These are phyloP conservation scores for Heteromeles arbutifolia DNA, from an alignment of 306 rosid species.

Conservation along the genomic window DNA sequence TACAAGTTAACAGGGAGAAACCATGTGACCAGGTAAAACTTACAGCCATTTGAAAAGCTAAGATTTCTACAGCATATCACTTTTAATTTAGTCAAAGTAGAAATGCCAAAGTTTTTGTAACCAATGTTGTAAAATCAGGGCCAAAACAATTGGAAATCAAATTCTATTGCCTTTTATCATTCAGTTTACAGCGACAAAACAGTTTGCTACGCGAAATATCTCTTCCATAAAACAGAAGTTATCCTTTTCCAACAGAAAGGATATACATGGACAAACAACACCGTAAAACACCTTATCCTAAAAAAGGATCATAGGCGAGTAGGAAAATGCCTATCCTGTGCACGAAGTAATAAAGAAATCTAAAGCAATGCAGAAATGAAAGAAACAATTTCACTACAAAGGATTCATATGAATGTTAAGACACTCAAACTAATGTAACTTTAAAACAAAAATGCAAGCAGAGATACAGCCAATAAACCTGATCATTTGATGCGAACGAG, in stretches of 20 bases:
- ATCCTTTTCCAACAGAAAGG: background rate
- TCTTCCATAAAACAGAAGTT: background rate
- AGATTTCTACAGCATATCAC: background rate
- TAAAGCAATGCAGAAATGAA: conserved; percentile 6
- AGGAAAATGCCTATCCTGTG: background rate
- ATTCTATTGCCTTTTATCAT: background rate
- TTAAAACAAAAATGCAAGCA: conserved; percentile 5
- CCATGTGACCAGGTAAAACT: background rate
- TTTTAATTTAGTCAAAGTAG: background rate
- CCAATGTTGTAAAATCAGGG: background rate
- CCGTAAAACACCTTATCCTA: background rate
- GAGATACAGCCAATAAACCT: conserved; percentile 38
- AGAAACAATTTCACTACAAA: background rate
- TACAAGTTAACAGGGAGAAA: conserved; percentile 17
- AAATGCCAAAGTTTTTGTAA: background rate
- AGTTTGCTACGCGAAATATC: background rate
- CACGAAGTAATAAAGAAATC: background rate
- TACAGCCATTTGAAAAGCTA: background rate
- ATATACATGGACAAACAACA: background rate
- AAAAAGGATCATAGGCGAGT: background rate
- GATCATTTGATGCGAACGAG: conserved; percentile 42
- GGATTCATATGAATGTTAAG: background rate
- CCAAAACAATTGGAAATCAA: background rate
- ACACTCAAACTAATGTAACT: background rate
- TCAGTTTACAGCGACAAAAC: background rate